phyloP scores from a whole-genome alignment of 1,284 basidiomycete genomes.

The Pseudozyma thailandica region DNA sequence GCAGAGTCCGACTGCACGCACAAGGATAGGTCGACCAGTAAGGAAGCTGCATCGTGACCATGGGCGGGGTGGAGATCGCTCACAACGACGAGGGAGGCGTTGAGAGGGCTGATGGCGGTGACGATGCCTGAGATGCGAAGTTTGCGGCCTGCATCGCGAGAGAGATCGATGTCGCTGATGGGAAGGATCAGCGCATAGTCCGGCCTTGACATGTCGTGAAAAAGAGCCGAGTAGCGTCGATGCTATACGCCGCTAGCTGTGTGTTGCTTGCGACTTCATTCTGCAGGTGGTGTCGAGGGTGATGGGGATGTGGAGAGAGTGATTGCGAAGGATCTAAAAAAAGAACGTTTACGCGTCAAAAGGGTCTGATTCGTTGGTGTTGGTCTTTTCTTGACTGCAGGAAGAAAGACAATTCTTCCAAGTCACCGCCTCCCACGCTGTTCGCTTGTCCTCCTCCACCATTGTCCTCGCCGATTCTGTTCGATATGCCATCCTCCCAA shows the following conservation, averaged over 20 bases:
- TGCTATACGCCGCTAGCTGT: too few relatives aligned
- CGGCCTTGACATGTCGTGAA: slow-evolving; percentile 12
- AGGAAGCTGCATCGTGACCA: not conserved
- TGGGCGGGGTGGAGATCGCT: slow-evolving; percentile 7
- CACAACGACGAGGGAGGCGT: slow-evolving; percentile 18
- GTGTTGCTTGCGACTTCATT: too few relatives aligned
- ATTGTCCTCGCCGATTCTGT: not conserved
- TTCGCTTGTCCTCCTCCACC: not conserved
- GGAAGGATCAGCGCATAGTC: slow-evolving; percentile 24
- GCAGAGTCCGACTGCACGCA: slow-evolving; percentile 3
- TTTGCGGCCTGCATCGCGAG: slow-evolving; percentile 17
- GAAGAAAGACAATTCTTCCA: too few relatives aligned
- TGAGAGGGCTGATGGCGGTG: slow-evolving; percentile 13
- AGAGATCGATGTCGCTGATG: slow-evolving; percentile 28
- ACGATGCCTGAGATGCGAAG: slow-evolving; percentile 34
- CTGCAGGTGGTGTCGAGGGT: not conserved
- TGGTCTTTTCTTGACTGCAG: slow-evolving; percentile 1
- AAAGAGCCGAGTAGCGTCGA: not conserved
- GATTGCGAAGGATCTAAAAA: not conserved
- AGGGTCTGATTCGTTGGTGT: too few relatives aligned
- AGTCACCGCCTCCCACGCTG: not conserved
- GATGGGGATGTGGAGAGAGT: not conserved
- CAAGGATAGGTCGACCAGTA: slow-evolving; percentile 34
- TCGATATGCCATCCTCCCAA: slow-evolving; percentile 6
- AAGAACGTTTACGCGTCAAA: slow-evolving; percentile 16